Conservation (phyloP, 2,329 filamentous ascomycete genomes). For the Colletotrichum chlorophyti region DNA sequence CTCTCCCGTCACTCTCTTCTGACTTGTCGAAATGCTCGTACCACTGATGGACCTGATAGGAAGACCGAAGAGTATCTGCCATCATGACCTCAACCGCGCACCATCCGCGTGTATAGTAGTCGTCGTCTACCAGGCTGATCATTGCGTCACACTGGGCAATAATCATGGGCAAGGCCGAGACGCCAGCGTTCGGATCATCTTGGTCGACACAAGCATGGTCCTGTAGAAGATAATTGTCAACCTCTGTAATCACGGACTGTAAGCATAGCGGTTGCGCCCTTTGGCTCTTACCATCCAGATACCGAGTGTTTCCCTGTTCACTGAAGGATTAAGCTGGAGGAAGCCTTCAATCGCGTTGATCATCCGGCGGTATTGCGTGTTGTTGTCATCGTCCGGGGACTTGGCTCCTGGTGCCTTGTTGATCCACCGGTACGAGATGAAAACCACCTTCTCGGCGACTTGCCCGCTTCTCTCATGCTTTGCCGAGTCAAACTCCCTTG, state of each 20-base stretch:
- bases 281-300: slow-evolving; percentile 34
- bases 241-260: too few relatives aligned
- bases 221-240: background rate
- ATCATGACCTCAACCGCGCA: slow-evolving; percentile 44
- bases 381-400: slow-evolving; percentile 37
- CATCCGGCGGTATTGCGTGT: slow-evolving; percentile 42
- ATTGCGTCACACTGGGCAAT: slow-evolving; percentile 47
- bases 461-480: background rate
- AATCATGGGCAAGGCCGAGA: slow-evolving; percentile 43
- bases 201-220: slow-evolving; percentile 47
- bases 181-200: slow-evolving; percentile 38
- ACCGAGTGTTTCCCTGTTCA: slow-evolving; percentile 32
- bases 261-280: background rate
- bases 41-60: slow-evolving; percentile 42
- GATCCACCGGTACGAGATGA: slow-evolving; percentile 45
- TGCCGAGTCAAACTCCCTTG: slow-evolving; percentile 12
- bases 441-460: slow-evolving; percentile 36
- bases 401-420: slow-evolving; percentile 22
- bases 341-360: slow-evolving; percentile 37
- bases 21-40: slow-evolving; percentile 33
- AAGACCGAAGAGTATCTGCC: slow-evolving; percentile 37
- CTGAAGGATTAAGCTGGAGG: slow-evolving; percentile 32
- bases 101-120: slow-evolving; percentile 45
- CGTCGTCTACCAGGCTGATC: slow-evolving; percentile 44
- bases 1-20: slow-evolving; percentile 7